Conservation (phyloP, 805 yeast genomes). For the Starmerella tilneyi region DNA sequence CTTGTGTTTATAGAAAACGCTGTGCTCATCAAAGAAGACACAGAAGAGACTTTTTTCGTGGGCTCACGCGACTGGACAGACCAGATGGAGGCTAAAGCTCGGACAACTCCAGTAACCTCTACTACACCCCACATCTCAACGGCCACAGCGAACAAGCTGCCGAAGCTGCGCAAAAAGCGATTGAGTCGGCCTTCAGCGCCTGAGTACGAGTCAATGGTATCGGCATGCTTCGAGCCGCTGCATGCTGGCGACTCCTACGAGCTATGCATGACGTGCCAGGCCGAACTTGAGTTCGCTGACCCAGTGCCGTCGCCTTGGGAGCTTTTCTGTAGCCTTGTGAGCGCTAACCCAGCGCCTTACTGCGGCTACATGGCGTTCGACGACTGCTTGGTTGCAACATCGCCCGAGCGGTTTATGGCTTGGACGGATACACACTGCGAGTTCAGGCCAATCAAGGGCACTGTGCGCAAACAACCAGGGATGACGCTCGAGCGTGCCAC, state of each 20-base stretch:
- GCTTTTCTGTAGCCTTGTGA: conserved; percentile 60
- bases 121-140: too few relatives aligned
- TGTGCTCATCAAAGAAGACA: conserved; percentile 13
- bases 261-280: conserved; percentile 74
- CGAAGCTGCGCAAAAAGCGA: neutral
- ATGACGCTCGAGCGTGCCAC: conserved; percentile 52
- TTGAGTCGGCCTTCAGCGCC: conserved; percentile 16
- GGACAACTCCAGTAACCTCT: neutral
- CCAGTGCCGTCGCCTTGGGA: conserved; percentile 51
- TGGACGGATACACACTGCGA: conserved; percentile 63
- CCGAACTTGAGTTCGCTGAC: conserved; percentile 45
- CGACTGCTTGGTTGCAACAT: conserved; percentile 61
- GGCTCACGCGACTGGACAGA: conserved; percentile 15
- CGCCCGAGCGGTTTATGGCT: conserved; percentile 85
- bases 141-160: neutral
- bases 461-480: conserved; percentile 57
- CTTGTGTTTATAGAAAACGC: conserved; percentile 23
- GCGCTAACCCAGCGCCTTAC: conserved; percentile 84
- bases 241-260: conserved; percentile 87
- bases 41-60: conserved; percentile 9
- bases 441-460: conserved; percentile 92
- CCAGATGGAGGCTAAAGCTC: neutral
- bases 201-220: conserved; percentile 46
- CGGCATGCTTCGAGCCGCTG: conserved; percentile 54
- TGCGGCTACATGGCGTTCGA: conserved; percentile 71